Base-by-base conservation (phyloP, 164 flowering plant species). In the Malania oleifera region DNA sequence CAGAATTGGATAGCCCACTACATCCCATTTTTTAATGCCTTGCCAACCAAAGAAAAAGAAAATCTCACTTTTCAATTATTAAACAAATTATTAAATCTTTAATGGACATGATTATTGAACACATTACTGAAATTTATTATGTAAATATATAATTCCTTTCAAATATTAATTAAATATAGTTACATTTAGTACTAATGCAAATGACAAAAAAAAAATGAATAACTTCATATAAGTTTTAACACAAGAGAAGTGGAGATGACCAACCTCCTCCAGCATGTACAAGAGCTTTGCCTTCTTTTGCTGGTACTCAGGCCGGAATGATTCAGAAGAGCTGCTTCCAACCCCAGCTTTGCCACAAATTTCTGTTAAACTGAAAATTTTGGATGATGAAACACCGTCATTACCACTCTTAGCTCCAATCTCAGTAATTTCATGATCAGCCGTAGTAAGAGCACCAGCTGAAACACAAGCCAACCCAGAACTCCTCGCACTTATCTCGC, bases 211-310 rank as follows among this genome's bases (percentile, higher is more conserved):
- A 44, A 44, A 44, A 17, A 20, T 44, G 48, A 44, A 44, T 5
- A 20, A n/a, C n/a, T n/a, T n/a, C 35, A 4, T 31, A 38, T 7
- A 52, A 11, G 31, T 9, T 4, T 31, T 31, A 31, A 13, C n/a
- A 56, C 71, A 40, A 56, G 23, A 34, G n/a, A 28, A 35, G 31
- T 20, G 25, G 28, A 37, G 26, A 11, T 39, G 10, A 81, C 83
- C 56, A 34, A 84, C 97, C 97, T 91, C 97, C 34, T 91, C 91
- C 24, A 73, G 83, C 86, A 91, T 75, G 45, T 48, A 77, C 27
- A 88, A 56, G 26, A 91, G 91, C 72, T 70, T 82, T n/a, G 86
- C 87, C 64, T 83, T 83, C 81, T 65, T 86, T 11, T 74, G 78
- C 39, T 80, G 87, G 70, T 65, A 72, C 19, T 82, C 88, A 2